These are phyloP conservation scores for Lepidium aucheri DNA, from an alignment of 345 rosid species.

Conservation along the genomic window DNA sequence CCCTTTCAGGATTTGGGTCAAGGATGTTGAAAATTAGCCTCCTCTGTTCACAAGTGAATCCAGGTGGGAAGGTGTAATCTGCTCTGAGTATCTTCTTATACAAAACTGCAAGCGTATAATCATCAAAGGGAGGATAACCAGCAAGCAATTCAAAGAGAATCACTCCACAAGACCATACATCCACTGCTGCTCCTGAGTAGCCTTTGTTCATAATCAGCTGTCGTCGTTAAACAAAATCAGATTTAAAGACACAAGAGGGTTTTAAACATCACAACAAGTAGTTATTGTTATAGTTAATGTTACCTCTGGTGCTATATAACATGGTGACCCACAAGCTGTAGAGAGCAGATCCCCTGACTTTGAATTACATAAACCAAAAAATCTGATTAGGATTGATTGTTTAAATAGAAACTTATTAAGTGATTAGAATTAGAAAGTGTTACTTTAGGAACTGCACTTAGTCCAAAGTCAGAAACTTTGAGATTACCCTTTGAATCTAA, in stretches of 20 bases:
- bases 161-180: conserved; percentile 92
- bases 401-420: neutral
- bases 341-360: conserved; percentile 74
- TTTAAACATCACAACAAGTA: neutral
- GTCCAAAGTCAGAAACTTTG: conserved; percentile 84
- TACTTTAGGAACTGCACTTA: conserved; percentile 70
- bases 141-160: conserved; percentile 79
- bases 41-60: conserved; percentile 53
- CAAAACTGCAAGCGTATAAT: conserved; percentile 54
- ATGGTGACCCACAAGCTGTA: conserved; percentile 94
- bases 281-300: neutral
- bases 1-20: conserved; percentile 59
- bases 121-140: conserved; percentile 70
- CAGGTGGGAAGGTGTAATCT: conserved; percentile 51
- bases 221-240: conserved; percentile 3
- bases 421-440: neutral
- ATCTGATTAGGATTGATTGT: neutral
- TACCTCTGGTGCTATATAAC: conserved; percentile 94
- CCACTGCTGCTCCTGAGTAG: conserved; percentile 82
- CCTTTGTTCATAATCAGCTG: conserved; percentile 72
- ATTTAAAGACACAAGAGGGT: neutral
- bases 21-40: conserved; percentile 61
- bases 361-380: conserved; percentile 2
- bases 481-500: conserved; percentile 62
- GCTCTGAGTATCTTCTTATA: conserved; percentile 77